These are phyloP conservation scores for Fusarium sp. DNA, from an alignment of 2,329 filamentous ascomycete species.

Conservation along the genomic window DNA sequence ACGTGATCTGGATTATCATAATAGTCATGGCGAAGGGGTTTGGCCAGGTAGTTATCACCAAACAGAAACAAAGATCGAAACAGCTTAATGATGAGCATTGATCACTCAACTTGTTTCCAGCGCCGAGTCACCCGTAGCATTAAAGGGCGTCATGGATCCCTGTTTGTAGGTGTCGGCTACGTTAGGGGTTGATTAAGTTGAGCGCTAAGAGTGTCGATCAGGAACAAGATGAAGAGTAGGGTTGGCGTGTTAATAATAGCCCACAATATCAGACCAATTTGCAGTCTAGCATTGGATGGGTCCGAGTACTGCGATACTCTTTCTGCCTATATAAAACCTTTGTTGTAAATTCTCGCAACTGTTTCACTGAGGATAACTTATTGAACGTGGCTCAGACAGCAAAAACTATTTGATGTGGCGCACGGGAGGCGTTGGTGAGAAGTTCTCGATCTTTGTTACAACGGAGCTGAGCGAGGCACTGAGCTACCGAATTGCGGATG, in stretches of 20 bases:
- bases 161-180: conserved; percentile 14
- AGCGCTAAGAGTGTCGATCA: conserved; percentile 39
- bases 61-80: conserved; percentile 6
- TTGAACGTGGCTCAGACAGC: neutral
- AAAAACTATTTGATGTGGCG: conserved; percentile 17
- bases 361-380: neutral
- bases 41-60: neutral
- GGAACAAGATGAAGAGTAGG: conserved; percentile 25
- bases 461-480: conserved; percentile 22
- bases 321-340: neutral
- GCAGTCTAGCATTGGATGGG: neutral
- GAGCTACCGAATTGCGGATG: conserved; percentile 21
- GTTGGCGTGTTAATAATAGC: neutral
- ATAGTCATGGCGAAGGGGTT: neutral
- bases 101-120: conserved; percentile 1
- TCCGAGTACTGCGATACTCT: neutral
- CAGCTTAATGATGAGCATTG: conserved; percentile 6
- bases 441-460: conserved; percentile 2
- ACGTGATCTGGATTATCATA: neutral
- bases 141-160: conserved; percentile 23
- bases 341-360: neutral
- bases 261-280: neutral
- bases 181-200: conserved; percentile 25
- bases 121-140: conserved; percentile 4
- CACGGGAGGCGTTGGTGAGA: conserved; percentile 15